These are phyloP conservation scores for Aechmea fasciata DNA, from an alignment of 176 grass and related monocot species.

Conservation along the genomic window DNA sequence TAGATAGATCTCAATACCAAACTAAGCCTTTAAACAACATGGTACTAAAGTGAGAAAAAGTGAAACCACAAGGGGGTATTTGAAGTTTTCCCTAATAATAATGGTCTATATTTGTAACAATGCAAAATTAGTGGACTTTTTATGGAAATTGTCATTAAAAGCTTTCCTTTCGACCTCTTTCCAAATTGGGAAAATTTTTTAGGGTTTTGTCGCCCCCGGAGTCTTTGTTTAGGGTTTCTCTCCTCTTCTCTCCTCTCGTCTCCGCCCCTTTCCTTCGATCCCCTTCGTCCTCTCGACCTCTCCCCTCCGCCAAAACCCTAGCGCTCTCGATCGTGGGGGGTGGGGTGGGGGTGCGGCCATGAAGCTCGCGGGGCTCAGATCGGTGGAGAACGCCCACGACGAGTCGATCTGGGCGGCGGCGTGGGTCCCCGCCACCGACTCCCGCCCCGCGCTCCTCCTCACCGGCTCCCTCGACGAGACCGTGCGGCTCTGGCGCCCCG, in stretches of 20 bases:
- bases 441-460: constrained; percentile 53
- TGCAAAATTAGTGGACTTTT: too few relatives aligned
- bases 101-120: too few relatives aligned
- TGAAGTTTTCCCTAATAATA: too few relatives aligned
- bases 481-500: constrained; percentile 55
- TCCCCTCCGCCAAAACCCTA: neutral
- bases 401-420: constrained; percentile 89
- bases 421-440: constrained; percentile 53
- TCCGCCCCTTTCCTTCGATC: neutral
- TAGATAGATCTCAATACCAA: too few relatives aligned
- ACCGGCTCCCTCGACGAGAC: constrained; percentile 82
- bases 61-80: too few relatives aligned
- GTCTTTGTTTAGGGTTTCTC: neutral
- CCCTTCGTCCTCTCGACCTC: neutral
- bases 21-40: too few relatives aligned
- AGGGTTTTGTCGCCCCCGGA: too few relatives aligned
- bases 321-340: too few relatives aligned
- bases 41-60: too few relatives aligned
- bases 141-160: too few relatives aligned
- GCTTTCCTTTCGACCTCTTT: too few relatives aligned
- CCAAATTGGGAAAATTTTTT: too few relatives aligned
- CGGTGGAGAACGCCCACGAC: constrained; percentile 63
- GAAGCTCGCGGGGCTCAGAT: constrained; percentile 84
- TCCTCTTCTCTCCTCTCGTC: neutral
- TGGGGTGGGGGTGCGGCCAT: constrained; percentile 10